Base-by-base conservation (phyloP, 164 flowering plant genomes). In the Liquidambar formosana region DNA sequence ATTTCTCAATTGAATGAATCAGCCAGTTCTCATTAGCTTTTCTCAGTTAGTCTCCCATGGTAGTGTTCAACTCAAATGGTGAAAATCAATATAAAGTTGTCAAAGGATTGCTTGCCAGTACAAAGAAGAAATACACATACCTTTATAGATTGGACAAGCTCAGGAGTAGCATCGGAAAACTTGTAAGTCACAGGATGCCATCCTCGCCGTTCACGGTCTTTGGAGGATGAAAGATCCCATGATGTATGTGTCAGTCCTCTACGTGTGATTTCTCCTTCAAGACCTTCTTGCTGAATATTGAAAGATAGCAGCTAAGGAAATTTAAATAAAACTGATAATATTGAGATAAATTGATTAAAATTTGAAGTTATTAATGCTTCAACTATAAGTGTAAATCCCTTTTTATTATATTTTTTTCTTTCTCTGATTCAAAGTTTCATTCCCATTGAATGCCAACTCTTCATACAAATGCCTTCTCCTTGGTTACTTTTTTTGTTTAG, bases 131-230 rank as follows among this genome's bases (percentile, higher is more conserved):
- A 16, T 6, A 18, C 1, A 10, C 49, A 48, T 75, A 83, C 93
- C 93, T 85, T 88, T 71, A 86, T 86, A 61, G 91, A 88, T 67
- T 88, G 77, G 57, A 95, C 78, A 38, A 95, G 90, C 70, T 4
- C 18, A 10, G 94, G 84, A 63, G 96, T 89, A 73, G 96, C 96
- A 84, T 95, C 99, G 57, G 94, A 84, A 70, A 84, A 81, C 75
- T 86, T 95, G 78, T 95, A 93, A 26, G 94, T 85, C 16, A 83
- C 78, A 63, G 99, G 99, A 83, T 95, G 99, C 98, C 99, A 95
- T 67, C 96, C 96, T 60, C 85, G 85, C 61, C 99, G 87, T 72
- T 90, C 84, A 73, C 71, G 85, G 53, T 81, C 84, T 76, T 79
- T 88, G 57, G 94, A 80, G 63, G 89, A 81, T 62, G 91, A 81